Evolutionary conservation across 1,284 basidiomycete species (phyloP).

Genomic region (Moesziomyces parantarcticus): DNA sequence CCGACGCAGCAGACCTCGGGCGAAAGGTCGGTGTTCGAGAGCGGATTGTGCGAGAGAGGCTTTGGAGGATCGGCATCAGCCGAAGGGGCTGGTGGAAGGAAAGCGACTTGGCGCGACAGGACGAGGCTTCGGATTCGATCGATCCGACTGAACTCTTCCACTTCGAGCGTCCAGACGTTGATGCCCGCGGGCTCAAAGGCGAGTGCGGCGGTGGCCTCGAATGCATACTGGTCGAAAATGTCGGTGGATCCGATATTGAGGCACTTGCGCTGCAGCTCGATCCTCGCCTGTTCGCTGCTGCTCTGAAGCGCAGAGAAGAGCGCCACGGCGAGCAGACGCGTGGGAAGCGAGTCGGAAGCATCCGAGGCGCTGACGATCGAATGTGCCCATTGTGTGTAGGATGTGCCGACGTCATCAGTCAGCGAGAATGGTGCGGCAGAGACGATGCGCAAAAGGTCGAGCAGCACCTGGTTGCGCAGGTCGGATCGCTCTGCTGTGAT

Average conservation of each 20-base stretch:
- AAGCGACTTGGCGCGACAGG: conserved; percentile 1
- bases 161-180: conserved; percentile 50
- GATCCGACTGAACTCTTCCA: conserved; percentile 34
- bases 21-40: conserved; percentile 14
- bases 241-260: conserved; percentile 10
- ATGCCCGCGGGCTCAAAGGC: conserved; percentile 23
- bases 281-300: conserved; percentile 34
- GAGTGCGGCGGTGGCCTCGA: conserved; percentile 27
- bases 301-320: conserved; percentile 44
- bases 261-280: conserved; percentile 38
- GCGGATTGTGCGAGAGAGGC: neutral
- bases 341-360: conserved; percentile 13
- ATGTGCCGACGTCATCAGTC: conserved; percentile 6
- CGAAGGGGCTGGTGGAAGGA: conserved; percentile 2
- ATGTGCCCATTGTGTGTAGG: conserved; percentile 29
- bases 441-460: conserved; percentile 32
- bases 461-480: conserved; percentile 30
- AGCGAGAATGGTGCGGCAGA: conserved; percentile 18
- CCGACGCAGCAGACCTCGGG: conserved; percentile 35
- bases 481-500: conserved; percentile 8
- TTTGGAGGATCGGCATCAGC: conserved; percentile 1
- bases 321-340: conserved; percentile 52
- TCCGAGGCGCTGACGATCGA: conserved; percentile 15
- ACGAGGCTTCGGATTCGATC: conserved; percentile 7
- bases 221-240: conserved; percentile 4